A percentile compares a stretch with the other conserved stretches of the same genome.
phyloP scores from a whole-genome alignment of 1,284 basidiomycete genomes.

The Cerrena zonata region DNA sequence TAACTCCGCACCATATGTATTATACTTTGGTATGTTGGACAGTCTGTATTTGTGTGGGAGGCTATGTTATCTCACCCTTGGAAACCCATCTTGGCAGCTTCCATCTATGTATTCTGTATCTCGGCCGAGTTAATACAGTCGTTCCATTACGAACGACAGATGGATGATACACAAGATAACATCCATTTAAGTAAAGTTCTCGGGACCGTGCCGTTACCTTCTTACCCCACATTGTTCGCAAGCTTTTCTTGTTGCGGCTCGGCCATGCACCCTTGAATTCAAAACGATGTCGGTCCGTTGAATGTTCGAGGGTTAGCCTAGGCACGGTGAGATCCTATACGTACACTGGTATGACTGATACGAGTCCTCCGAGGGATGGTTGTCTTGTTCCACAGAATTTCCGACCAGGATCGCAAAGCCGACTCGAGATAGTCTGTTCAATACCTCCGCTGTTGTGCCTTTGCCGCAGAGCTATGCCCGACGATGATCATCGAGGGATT shows the following conservation, averaged over 20 bases:
- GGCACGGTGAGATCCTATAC: neutral
- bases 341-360: too few species aligned
- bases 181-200: neutral
- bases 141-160: neutral
- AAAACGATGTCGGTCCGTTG: neutral
- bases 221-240: neutral
- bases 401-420: too few species aligned
- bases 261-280: too few species aligned
- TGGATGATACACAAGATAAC: neutral
- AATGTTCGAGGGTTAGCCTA: neutral
- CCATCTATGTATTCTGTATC: neutral
- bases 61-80: neutral
- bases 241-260: neutral
- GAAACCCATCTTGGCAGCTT: neutral
- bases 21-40: conserved; percentile 1
- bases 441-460: too few species aligned
- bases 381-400: too few species aligned
- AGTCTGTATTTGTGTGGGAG: neutral
- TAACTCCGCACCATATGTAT: neutral
- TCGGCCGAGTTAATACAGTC: neutral
- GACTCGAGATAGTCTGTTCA: too few species aligned
- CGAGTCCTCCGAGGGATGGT: too few species aligned
- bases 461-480: too few species aligned
- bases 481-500: neutral
- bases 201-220: too few species aligned